phyloP scores from a whole-genome alignment of 805 yeast genomes.

The Kodamaea nitidulidarum region DNA sequence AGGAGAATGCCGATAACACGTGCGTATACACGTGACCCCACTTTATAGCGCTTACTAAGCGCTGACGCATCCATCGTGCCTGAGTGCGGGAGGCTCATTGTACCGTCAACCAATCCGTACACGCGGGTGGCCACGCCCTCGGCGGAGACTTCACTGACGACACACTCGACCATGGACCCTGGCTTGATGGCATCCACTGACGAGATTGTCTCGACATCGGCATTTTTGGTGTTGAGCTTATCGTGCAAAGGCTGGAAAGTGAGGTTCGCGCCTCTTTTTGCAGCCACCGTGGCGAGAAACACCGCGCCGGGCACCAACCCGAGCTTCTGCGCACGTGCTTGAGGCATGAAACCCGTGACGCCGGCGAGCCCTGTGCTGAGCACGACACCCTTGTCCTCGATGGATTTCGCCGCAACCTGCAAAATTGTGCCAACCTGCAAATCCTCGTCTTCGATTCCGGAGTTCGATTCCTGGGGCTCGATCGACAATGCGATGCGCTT shows the following conservation, averaged over 20 bases:
- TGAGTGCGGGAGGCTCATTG: constrained; percentile 65
- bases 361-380: constrained; percentile 61
- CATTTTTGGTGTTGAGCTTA: constrained; percentile 43
- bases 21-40: constrained; percentile 66
- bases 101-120: constrained; percentile 70
- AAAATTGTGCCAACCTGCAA: constrained; percentile 55
- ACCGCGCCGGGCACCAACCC: constrained; percentile 59
- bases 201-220: constrained; percentile 51
- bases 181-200: constrained; percentile 81
- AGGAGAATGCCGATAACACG: constrained; percentile 60
- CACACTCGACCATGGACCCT: constrained; percentile 75
- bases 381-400: constrained; percentile 91
- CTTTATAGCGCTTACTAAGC: constrained; percentile 53
- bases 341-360: constrained; percentile 68
- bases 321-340: constrained; percentile 30
- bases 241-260: constrained; percentile 47
- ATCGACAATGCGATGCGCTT: constrained; percentile 67
- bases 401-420: constrained; percentile 72
- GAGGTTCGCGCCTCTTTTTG: constrained; percentile 49
- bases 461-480: constrained; percentile 72
- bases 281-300: constrained; percentile 53
- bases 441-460: constrained; percentile 59
- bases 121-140: constrained; percentile 71
- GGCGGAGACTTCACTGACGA: constrained; percentile 53
- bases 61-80: constrained; percentile 36